Conservation (phyloP, 768 basidiomycete genomes). For the Leccinum aurantiacum region DNA sequence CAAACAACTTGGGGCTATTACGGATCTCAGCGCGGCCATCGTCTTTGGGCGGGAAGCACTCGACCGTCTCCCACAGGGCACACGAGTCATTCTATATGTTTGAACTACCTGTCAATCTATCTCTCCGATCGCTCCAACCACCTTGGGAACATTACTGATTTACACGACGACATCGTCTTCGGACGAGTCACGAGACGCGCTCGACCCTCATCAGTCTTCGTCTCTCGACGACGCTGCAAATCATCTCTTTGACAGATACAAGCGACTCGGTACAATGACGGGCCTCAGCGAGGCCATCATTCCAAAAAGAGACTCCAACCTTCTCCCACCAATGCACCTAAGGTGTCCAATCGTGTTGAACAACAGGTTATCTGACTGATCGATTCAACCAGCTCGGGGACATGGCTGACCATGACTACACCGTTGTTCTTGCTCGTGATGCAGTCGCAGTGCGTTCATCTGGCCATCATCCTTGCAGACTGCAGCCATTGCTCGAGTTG, state of each 20-base stretch:
- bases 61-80: neutral
- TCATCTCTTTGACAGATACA: neutral
- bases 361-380: neutral
- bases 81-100: neutral
- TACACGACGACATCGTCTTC: constrained; percentile 4
- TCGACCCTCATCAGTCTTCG: neutral
- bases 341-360: too few species aligned
- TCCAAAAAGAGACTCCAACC: too few species aligned
- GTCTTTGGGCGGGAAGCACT: neutral
- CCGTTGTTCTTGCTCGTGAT: neutral
- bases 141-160: neutral
- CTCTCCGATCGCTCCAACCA: neutral
- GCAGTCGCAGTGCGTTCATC: neutral
- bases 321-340: too few species aligned
- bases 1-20: neutral
- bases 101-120: constrained; percentile 3
- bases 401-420: too few species aligned
- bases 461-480: neutral
- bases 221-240: neutral
- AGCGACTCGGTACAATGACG: too few species aligned
- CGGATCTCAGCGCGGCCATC: neutral
- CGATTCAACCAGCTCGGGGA: neutral
- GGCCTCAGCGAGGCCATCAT: too few species aligned
- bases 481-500: neutral
- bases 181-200: neutral